Percentiles rank a stretch among this genome's conserved stretches.
Evolutionary conservation across 805 yeast genomes (phyloP).

Genomic region (Debaryomyces maramus): DNA sequence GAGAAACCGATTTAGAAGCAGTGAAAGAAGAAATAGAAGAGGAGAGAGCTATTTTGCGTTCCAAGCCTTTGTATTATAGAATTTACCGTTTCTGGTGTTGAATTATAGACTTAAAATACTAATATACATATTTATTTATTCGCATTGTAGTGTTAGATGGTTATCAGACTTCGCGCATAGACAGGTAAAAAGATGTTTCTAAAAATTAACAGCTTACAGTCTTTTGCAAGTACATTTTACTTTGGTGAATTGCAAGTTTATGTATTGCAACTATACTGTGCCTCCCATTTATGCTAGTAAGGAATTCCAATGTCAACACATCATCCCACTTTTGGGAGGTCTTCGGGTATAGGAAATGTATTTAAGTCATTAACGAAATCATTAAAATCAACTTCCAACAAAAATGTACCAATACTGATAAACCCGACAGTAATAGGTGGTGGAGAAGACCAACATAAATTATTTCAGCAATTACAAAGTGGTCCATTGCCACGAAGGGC

Average conservation of each 20-base stretch:
- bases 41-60: slow-evolving; percentile 28
- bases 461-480: slow-evolving; percentile 38
- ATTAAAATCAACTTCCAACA: slow-evolving; percentile 25
- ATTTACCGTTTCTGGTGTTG: slow-evolving; percentile 38
- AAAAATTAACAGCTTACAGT: no score
- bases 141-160: no score
- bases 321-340: slow-evolving; percentile 28
- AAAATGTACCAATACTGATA: slow-evolving; percentile 32
- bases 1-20: slow-evolving; percentile 42
- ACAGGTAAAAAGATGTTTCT: no score
- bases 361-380: slow-evolving; percentile 41
- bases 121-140: no score
- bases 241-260: no score
- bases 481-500: slow-evolving; percentile 41
- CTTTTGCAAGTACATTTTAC: no score
- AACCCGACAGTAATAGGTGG: slow-evolving; percentile 48
- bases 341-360: slow-evolving; percentile 41
- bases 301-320: slow-evolving; percentile 22
- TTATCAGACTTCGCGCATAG: no score
- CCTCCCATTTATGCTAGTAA: not conserved
- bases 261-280: no score
- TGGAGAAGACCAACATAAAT: slow-evolving; percentile 38
- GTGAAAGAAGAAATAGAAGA: slow-evolving; percentile 35
- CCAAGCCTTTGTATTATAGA: slow-evolving; percentile 37
- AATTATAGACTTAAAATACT: not conserved